These are phyloP conservation scores for Ganoderma lingzhi DNA, from an alignment of 1,284 basidiomycete genomes.

Conservation along the genomic window DNA sequence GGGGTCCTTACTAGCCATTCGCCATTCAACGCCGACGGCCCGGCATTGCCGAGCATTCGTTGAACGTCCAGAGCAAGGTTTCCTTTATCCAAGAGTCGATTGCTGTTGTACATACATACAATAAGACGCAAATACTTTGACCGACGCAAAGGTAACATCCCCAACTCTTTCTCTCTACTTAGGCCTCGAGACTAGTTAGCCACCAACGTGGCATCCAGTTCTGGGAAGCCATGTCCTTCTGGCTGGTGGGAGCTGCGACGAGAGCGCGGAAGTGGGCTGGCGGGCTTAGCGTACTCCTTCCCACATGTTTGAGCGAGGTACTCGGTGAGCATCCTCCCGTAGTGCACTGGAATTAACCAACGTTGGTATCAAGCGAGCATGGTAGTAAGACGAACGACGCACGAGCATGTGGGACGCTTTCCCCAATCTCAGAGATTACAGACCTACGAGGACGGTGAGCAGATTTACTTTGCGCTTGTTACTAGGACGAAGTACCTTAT, in stretches of 20 bases:
- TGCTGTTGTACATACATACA: neutral
- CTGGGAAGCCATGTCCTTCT: neutral
- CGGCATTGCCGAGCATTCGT: neutral
- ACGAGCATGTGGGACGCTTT: slow-evolving; percentile 70
- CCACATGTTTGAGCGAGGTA: slow-evolving; percentile 45
- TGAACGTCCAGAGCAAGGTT: neutral
- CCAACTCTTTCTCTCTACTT: neutral
- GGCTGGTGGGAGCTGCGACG: neutral
- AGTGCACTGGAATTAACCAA: slow-evolving; percentile 51
- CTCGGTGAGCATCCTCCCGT: slow-evolving; percentile 67
- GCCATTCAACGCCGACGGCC: neutral
- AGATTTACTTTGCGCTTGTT: neutral
- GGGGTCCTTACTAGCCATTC: neutral
- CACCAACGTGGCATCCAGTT: neutral
- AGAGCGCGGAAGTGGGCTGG: neutral
- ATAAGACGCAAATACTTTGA: neutral
- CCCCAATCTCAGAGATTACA: slow-evolving; percentile 67
- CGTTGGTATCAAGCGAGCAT: neutral
- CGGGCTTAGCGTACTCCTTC: slow-evolving; percentile 33
- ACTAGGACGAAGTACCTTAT: slow-evolving; percentile 57
- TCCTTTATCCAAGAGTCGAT: neutral
- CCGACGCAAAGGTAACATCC: neutral
- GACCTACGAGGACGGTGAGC: slow-evolving; percentile 46
- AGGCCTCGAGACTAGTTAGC: neutral
- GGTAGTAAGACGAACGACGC: slow-evolving; percentile 29